Percentiles rank a stretch among this genome's conserved stretches.
phyloP scores from a whole-genome alignment of 176 grass and related monocot species.

The Carex pumila region DNA sequence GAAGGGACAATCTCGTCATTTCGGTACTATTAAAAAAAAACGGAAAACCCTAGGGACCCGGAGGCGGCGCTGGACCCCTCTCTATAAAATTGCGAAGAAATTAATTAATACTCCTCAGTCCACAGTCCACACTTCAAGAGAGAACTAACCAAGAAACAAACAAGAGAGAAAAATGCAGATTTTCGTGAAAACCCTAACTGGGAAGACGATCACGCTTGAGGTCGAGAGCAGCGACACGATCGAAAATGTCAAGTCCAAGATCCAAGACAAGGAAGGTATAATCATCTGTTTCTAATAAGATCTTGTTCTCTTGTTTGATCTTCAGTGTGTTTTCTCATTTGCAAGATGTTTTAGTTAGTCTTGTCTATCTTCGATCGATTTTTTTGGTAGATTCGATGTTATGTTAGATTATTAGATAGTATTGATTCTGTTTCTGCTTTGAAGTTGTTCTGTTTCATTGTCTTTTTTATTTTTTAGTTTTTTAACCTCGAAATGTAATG shows the following conservation, averaged over 20 bases:
- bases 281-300: neutral
- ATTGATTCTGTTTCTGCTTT: neutral
- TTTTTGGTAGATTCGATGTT: neutral
- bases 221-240: constrained; percentile 88
- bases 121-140: neutral
- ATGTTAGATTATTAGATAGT: neutral
- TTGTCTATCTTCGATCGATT: neutral
- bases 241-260: constrained; percentile 74
- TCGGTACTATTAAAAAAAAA: neutral
- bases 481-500: neutral
- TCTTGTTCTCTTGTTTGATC: neutral
- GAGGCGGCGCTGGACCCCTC: neutral
- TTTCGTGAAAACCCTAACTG: constrained; percentile 76
- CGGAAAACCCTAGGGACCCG: neutral
- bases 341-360: neutral
- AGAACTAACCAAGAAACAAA: neutral
- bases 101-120: neutral
- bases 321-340: neutral
- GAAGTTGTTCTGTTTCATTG: neutral
- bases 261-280: constrained; percentile 52
- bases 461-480: neutral
- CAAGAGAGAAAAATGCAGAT: constrained; percentile 20
- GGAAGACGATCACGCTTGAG: constrained; percentile 83
- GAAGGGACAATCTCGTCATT: neutral
- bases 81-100: neutral